phyloP scores from a whole-genome alignment of 2,329 filamentous ascomycete genomes.

The Eutypella sp. region DNA sequence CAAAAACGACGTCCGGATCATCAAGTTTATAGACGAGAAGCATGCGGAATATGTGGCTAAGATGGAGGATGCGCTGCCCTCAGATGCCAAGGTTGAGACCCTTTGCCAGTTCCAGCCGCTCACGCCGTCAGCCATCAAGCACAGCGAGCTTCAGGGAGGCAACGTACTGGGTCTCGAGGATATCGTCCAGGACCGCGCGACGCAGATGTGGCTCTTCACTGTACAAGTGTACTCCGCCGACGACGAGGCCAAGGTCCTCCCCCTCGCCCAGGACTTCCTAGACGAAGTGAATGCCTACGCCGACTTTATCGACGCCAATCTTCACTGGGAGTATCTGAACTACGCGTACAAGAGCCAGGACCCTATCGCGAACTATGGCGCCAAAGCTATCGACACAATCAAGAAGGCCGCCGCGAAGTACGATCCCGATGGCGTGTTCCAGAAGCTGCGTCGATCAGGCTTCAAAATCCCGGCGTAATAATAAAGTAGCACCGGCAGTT shows the following conservation, averaged over 20 bases:
- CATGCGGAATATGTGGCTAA: conserved; percentile 22
- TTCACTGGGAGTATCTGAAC: conserved; percentile 32
- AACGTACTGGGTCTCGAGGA: conserved; percentile 29
- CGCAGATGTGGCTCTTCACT: conserved; percentile 31
- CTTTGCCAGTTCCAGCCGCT: conserved; percentile 30
- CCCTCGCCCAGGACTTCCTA: conserved; percentile 18
- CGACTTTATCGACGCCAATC: background rate
- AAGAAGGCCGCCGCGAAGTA: conserved; percentile 17
- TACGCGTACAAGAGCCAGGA: conserved; percentile 33
- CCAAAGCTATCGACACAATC: conserved; percentile 23
- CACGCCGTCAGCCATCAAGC: conserved; percentile 21
- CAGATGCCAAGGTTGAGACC: conserved; percentile 19
- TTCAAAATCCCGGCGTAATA: conserved; percentile 13
- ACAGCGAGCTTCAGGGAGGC: conserved; percentile 20
- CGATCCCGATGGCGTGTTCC: conserved; percentile 23
- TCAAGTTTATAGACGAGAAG: conserved; percentile 27
- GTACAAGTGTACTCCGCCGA: conserved; percentile 35
- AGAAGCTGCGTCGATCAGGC: conserved; percentile 18
- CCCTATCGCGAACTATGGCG: conserved; percentile 29
- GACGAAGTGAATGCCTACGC: conserved; percentile 8
- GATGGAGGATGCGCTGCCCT: conserved; percentile 21
- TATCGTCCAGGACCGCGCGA: conserved; percentile 30
- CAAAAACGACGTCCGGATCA: conserved; percentile 22
- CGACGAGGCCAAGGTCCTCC: conserved; percentile 27
- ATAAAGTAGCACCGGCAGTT: no score